Evolutionary conservation across 75 land plant species (phyloP).

Genomic region (Sequoiadendron giganteum): DNA sequence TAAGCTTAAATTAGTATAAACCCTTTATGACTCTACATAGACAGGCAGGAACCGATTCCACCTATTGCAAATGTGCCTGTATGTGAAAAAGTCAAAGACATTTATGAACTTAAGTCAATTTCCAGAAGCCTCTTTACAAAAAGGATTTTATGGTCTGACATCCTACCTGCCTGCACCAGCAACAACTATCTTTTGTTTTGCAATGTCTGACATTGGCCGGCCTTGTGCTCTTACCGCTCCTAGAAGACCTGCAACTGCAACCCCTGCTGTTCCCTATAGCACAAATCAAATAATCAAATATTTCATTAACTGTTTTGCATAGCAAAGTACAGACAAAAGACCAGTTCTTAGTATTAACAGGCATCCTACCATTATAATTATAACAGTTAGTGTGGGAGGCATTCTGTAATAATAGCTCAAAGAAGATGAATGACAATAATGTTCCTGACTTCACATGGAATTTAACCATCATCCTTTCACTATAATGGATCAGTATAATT

Average conservation of each 20-base stretch:
- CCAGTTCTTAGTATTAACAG: background rate
- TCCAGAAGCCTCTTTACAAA: background rate
- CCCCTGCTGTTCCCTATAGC: slow-evolving; percentile 96
- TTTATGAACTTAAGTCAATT: background rate
- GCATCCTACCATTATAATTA: background rate
- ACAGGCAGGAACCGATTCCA: background rate
- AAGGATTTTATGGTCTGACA: background rate
- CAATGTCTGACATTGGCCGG: slow-evolving; percentile 87
- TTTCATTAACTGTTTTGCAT: background rate
- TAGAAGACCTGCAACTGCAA: slow-evolving; percentile 96
- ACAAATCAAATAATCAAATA: background rate
- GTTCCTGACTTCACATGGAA: background rate
- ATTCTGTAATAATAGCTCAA: background rate
- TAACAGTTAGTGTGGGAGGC: background rate
- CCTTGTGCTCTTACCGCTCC: slow-evolving; percentile 99
- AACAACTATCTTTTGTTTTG: slow-evolving; percentile 96
- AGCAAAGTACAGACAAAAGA: background rate
- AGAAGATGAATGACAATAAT: background rate
- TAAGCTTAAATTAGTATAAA: background rate
- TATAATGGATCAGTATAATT: background rate
- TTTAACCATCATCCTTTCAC: background rate
- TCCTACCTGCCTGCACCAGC: slow-evolving; percentile 98
- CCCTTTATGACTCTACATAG: too few species aligned
- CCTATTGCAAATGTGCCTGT: background rate
- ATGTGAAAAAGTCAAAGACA: background rate